Percentiles rank a stretch among this genome's conserved stretches.
phyloP scores from a whole-genome alignment of 768 basidiomycete species.

The Flagelloscypha sp. region DNA sequence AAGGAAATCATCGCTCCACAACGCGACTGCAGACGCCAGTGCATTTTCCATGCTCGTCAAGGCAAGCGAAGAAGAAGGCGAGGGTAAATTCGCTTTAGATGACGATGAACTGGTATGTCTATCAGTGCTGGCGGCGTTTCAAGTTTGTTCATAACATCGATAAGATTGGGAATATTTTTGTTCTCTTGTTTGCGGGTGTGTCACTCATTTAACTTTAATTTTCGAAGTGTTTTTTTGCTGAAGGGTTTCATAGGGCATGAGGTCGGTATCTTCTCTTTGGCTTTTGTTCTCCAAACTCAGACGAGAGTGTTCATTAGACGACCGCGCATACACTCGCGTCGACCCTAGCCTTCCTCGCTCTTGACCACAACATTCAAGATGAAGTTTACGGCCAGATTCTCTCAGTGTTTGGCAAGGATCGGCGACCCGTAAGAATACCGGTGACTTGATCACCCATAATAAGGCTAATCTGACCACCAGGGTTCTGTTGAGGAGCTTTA shows the following conservation, averaged over 20 bases:
- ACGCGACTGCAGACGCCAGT: slow-evolving; percentile 13
- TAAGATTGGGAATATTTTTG: slow-evolving; percentile 46
- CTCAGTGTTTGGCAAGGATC: slow-evolving; percentile 24
- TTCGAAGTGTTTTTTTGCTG: too few species aligned
- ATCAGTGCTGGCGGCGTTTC: slow-evolving; percentile 1
- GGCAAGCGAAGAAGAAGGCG: slow-evolving; percentile 35
- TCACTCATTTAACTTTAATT: neutral
- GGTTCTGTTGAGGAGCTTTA: slow-evolving; percentile 27
- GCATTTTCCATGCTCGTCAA: slow-evolving; percentile 36
- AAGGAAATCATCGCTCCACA: slow-evolving; percentile 19
- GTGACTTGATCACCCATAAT: too few species aligned
- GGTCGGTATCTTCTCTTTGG: neutral
- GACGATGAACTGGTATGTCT: slow-evolving; percentile 31
- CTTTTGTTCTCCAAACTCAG: neutral
- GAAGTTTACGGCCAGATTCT: slow-evolving; percentile 39
- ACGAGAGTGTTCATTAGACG: slow-evolving; percentile 42
- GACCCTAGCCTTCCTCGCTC: slow-evolving; percentile 36
- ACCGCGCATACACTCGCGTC: slow-evolving; percentile 42
- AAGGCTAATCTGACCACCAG: too few species aligned
- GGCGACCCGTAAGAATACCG: slow-evolving; percentile 25
- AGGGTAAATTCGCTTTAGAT: slow-evolving; percentile 27
- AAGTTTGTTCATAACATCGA: too few species aligned
- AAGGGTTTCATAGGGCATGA: too few species aligned
- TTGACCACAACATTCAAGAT: slow-evolving; percentile 39
- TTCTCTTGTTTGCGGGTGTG: slow-evolving; percentile 46